Conservation (phyloP, 495 filamentous ascomycete species). For the Penicillium cinerascens region DNA sequence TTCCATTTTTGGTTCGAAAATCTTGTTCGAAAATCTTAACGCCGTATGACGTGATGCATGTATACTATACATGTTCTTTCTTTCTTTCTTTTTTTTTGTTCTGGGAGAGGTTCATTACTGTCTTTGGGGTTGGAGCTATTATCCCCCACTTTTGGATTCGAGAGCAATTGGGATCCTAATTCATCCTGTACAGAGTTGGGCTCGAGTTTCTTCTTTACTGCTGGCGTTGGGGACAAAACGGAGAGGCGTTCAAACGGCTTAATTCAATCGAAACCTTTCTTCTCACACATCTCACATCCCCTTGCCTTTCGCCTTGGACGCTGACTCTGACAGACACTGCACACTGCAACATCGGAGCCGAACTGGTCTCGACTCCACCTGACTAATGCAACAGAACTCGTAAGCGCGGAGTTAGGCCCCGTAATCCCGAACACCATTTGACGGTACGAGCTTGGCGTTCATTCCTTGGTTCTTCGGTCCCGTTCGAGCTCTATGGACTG, state of each 20-base stretch:
- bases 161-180: conserved; percentile 17
- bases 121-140: conserved; percentile 15
- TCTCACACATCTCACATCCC: not conserved
- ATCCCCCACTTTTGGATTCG: conserved; percentile 11
- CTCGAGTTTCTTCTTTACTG: conserved; percentile 4
- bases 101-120: too few relatives aligned
- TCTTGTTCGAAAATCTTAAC: conserved; percentile 16
- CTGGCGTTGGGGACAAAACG: conserved; percentile 12
- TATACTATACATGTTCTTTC: conserved; percentile 34
- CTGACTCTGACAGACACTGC: not conserved
- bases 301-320: not conserved
- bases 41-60: conserved; percentile 40
- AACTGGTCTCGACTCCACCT: conserved; percentile 6
- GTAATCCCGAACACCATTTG: not conserved
- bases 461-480: not conserved
- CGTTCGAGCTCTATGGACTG: not conserved
- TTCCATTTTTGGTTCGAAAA: conserved; percentile 1
- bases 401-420: conserved; percentile 12
- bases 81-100: conserved; percentile 10
- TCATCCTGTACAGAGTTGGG: conserved; percentile 25
- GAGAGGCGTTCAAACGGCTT: not conserved
- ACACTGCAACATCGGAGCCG: conserved; percentile 16
- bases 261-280: not conserved
- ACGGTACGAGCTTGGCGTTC: not conserved
- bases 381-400: conserved; percentile 15